phyloP scores from a whole-genome alignment of 108 stramenopile genomes.

The Mediolabrus comicus region DNA sequence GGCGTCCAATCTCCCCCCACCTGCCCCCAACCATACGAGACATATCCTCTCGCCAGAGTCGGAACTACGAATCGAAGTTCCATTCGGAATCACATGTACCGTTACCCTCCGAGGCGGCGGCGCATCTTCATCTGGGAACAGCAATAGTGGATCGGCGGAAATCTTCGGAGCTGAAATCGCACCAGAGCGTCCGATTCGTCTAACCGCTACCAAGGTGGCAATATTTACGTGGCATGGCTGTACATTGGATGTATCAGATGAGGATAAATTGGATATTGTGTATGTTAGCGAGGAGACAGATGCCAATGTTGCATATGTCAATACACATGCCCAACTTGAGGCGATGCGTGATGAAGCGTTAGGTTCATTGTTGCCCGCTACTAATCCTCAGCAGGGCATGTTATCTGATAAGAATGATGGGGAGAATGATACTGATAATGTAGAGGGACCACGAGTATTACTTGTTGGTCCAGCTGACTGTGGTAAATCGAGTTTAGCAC shows the following conservation, averaged over 20 bases:
- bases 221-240: slow-evolving; percentile 93
- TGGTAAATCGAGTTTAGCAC: slow-evolving; percentile 78
- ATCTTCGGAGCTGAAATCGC: slow-evolving; percentile 53
- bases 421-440: neutral
- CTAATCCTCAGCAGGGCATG: slow-evolving; percentile 1
- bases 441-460: slow-evolving; percentile 77
- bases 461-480: slow-evolving; percentile 78
- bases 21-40: slow-evolving; percentile 11
- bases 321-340: slow-evolving; percentile 91
- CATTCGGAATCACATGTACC: slow-evolving; percentile 23
- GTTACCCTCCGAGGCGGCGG: slow-evolving; percentile 16
- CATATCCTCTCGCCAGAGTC: slow-evolving; percentile 47
- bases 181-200: slow-evolving; percentile 42
- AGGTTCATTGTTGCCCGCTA: slow-evolving; percentile 2
- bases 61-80: slow-evolving; percentile 54
- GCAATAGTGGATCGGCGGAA: slow-evolving; percentile 44
- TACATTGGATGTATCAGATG: slow-evolving; percentile 61
- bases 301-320: slow-evolving; percentile 82
- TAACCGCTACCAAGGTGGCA: slow-evolving; percentile 69
- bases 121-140: neutral
- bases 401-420: neutral
- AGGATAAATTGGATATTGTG: slow-evolving; percentile 55
- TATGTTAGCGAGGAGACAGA: slow-evolving; percentile 75
- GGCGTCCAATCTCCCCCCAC: slow-evolving; percentile 9
- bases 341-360: slow-evolving; percentile 82